Conservation (phyloP, 495 filamentous ascomycete species). For the Talaromyces ruber region DNA sequence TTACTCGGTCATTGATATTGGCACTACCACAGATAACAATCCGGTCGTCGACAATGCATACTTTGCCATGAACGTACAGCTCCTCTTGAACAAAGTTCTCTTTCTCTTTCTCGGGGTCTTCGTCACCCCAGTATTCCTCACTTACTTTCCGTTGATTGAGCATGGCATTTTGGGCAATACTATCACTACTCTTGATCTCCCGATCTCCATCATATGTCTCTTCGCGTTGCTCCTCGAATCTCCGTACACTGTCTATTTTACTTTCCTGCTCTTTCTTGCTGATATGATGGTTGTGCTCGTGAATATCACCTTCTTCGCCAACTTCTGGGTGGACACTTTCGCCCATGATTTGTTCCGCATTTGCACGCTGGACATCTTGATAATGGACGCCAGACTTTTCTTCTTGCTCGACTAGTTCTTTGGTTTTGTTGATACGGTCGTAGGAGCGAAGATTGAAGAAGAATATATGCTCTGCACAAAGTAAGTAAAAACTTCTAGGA, state of each 20-base stretch:
- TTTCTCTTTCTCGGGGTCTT: constrained; percentile 62
- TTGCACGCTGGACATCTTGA: constrained; percentile 72
- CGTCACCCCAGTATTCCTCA: constrained; percentile 62
- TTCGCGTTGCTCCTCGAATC: constrained; percentile 50
- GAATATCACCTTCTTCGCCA: constrained; percentile 40
- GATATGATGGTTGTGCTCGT: constrained; percentile 28
- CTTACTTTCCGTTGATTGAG: constrained; percentile 53
- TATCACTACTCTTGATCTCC: constrained; percentile 45
- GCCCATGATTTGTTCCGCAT: constrained; percentile 80
- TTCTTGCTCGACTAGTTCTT: constrained; percentile 58
- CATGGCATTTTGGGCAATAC: constrained; percentile 79
- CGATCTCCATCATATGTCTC: constrained; percentile 23
- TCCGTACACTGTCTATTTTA: constrained; percentile 43
- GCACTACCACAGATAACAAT: constrained; percentile 77
- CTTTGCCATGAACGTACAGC: constrained; percentile 86
- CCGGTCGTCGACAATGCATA: constrained; percentile 77
- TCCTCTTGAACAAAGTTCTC: constrained; percentile 91
- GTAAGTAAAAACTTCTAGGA: background rate
- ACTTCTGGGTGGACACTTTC: constrained; percentile 56
- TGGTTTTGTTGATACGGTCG: constrained; percentile 80
- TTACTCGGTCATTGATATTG: constrained; percentile 84
- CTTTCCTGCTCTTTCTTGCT: constrained; percentile 18
- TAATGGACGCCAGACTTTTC: constrained; percentile 74
- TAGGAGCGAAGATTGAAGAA: constrained; percentile 86
- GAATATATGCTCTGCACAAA: constrained; percentile 59